These are phyloP conservation scores for Aspergillus awamori DNA, from an alignment of 2,329 filamentous ascomycete genomes.

Conservation along the genomic window DNA sequence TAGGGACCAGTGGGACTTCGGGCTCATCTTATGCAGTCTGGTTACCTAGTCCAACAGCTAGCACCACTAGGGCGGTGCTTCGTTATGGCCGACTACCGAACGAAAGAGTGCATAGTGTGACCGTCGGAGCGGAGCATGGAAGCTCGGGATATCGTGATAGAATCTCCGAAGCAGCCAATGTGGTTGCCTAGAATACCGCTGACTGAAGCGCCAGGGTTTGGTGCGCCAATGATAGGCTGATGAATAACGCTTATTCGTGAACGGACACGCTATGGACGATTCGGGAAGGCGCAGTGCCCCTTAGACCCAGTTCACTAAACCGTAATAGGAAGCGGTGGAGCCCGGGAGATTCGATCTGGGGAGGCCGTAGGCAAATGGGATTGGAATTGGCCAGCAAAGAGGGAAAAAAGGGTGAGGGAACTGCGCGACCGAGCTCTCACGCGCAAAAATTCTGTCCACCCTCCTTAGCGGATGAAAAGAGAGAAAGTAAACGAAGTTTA, in stretches of 20 bases:
- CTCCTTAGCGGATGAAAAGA: background rate
- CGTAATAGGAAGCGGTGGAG: constrained; percentile 33
- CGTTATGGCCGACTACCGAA: background rate
- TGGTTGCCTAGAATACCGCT: constrained; percentile 19
- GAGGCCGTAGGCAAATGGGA: constrained; percentile 19
- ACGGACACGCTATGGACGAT: constrained; percentile 21
- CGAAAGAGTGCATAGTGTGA: background rate
- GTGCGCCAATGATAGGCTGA: constrained; percentile 25
- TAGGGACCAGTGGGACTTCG: background rate
- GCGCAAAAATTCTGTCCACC: background rate
- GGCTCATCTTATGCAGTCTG: background rate
- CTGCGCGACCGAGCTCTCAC: constrained; percentile 5
- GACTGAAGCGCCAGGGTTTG: constrained; percentile 13
- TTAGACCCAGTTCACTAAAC: constrained; percentile 28
- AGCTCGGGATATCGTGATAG: constrained; percentile 10
- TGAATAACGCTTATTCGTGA: constrained; percentile 34
- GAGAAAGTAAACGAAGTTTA: background rate
- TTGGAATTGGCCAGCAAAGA: constrained; percentile 10
- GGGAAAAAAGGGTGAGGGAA: constrained; percentile 10
- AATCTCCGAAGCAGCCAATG: constrained; percentile 20
- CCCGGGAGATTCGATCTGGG: constrained; percentile 32
- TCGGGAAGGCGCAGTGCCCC: constrained; percentile 27
- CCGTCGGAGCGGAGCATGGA: constrained; percentile 5
- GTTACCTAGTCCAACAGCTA: background rate
- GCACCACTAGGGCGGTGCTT: constrained; percentile 5